A percentile compares a stretch with the other conserved stretches of the same genome.
These are phyloP conservation scores for Erodium texanum DNA, from an alignment of 441 rosid species.

Conservation along the genomic window DNA sequence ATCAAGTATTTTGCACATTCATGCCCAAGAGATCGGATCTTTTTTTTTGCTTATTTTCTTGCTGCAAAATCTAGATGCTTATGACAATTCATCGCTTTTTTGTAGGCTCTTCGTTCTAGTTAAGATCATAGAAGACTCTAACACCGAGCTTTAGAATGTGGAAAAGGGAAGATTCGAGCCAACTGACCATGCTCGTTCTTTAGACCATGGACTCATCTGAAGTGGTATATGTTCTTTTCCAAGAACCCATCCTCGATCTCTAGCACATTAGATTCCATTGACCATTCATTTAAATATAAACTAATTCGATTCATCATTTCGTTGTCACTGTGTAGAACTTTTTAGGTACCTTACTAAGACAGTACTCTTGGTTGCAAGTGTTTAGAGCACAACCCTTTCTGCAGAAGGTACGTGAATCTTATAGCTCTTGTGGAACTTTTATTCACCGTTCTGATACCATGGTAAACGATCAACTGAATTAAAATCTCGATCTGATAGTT, in stretches of 20 bases:
- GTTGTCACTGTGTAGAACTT: background rate
- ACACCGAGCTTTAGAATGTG: background rate
- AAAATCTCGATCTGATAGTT: too few species aligned
- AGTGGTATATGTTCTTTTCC: background rate
- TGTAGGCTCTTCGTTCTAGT: background rate
- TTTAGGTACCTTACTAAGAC: background rate
- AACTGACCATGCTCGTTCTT: background rate
- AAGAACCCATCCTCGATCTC: background rate
- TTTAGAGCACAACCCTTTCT: background rate
- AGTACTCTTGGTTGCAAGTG: background rate
- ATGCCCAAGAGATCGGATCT: background rate
- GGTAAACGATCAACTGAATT: too few species aligned
- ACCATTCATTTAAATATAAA: background rate
- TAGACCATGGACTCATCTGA: background rate
- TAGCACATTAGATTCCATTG: background rate
- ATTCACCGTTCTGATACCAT: too few species aligned
- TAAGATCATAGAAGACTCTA: background rate
- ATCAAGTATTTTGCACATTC: background rate
- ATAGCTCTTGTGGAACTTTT: too few species aligned
- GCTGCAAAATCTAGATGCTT: background rate
- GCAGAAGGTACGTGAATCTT: conserved; percentile 2
- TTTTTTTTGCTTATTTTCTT: background rate
- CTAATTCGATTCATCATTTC: background rate
- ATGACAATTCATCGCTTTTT: background rate
- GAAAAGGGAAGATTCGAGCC: background rate